phyloP scores from a whole-genome alignment of 1,284 basidiomycete genomes.

The Cryptococcus sp. region DNA sequence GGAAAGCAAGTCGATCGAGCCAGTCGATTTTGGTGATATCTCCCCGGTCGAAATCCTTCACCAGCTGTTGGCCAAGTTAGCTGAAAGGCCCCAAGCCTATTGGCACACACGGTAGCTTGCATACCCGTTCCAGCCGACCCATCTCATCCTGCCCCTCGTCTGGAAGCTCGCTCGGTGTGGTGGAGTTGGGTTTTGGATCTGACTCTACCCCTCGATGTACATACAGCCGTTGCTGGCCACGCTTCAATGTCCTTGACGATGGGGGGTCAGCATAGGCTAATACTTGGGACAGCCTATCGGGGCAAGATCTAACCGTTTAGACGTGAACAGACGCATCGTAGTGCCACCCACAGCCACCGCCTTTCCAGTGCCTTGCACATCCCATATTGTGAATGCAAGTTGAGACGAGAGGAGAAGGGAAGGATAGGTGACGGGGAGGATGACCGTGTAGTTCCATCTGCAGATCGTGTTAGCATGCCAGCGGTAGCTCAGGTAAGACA shows the following conservation, averaged over 20 bases:
- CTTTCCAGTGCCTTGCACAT: conserved; percentile 73
- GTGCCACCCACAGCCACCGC: conserved; percentile 81
- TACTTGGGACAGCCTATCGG: neutral
- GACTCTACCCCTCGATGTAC: conserved; percentile 80
- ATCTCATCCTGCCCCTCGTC: conserved; percentile 72
- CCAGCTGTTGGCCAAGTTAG: conserved; percentile 58
- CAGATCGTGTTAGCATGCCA: neutral
- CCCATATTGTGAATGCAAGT: conserved; percentile 91
- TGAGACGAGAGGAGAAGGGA: conserved; percentile 85
- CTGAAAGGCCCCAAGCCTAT: neutral
- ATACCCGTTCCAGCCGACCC: conserved; percentile 86
- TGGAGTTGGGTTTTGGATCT: conserved; percentile 74
- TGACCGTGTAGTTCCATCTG: conserved; percentile 94
- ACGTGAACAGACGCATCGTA: conserved; percentile 83
- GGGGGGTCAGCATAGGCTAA: conserved; percentile 6
- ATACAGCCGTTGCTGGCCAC: conserved; percentile 84
- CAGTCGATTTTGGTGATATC: conserved; percentile 93
- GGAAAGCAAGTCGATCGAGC: conserved; percentile 88
- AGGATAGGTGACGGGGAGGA: conserved; percentile 83
- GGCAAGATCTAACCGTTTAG: conserved; percentile 67
- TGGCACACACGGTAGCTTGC: conserved; percentile 10
- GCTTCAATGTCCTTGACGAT: conserved; percentile 71
- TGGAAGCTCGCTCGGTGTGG: conserved; percentile 78
- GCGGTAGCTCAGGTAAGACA: conserved; percentile 7
- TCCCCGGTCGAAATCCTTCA: conserved; percentile 93